Evolutionary conservation across 1,284 basidiomycete species (phyloP).

Genomic region (Microbotryomycetes sp.): DNA sequence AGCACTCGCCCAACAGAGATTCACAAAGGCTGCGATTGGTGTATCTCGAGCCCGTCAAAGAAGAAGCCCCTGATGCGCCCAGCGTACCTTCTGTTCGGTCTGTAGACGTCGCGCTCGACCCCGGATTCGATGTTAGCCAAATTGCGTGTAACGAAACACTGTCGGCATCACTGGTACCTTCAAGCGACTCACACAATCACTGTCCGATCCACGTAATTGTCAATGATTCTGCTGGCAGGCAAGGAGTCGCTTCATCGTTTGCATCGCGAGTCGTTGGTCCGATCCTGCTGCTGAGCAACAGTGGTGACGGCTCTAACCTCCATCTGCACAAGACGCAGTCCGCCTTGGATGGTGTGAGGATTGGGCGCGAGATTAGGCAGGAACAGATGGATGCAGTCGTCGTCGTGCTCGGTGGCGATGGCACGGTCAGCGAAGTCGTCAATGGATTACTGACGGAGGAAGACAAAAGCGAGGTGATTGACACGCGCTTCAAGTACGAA

Average conservation of each 20-base stretch:
- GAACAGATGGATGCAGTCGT: slow-evolving; percentile 24
- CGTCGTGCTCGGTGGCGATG: slow-evolving; percentile 58
- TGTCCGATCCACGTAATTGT: background rate
- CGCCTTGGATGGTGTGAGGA: slow-evolving; percentile 54
- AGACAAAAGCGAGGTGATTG: slow-evolving; percentile 32
- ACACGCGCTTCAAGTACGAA: background rate
- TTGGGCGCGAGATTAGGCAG: slow-evolving; percentile 47
- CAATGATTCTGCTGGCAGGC: background rate
- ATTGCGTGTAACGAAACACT: background rate
- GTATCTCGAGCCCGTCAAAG: background rate
- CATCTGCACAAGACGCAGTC: slow-evolving; percentile 50
- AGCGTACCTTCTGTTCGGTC: background rate
- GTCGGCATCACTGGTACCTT: too few species aligned
- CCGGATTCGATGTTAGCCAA: background rate
- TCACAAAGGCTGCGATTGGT: background rate
- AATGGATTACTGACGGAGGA: slow-evolving; percentile 47
- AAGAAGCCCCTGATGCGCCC: background rate
- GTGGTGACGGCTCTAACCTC: background rate
- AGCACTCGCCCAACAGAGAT: too few species aligned
- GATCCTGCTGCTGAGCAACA: background rate
- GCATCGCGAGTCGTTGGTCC: background rate
- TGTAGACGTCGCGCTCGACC: background rate
- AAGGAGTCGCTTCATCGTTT: background rate
- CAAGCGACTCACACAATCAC: too few species aligned
- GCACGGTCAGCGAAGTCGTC: slow-evolving; percentile 80